Evolutionary conservation across 2,329 filamentous ascomycete species (phyloP), one percentile per base, ranked within the genome.

Genomic region (Ciborinia camelliae): DNA sequence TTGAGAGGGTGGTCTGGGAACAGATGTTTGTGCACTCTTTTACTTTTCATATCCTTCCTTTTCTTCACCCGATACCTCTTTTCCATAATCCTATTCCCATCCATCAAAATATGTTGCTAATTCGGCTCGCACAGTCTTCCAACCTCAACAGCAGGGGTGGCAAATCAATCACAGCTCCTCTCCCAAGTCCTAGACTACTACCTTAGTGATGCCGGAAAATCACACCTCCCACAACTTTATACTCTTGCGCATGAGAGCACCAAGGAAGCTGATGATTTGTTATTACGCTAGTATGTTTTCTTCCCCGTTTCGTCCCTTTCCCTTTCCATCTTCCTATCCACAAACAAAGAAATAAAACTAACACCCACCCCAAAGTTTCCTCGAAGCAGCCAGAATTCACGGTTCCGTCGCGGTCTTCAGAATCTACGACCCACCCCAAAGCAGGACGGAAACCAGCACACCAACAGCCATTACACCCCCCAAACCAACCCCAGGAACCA

Each of bases 141-240:
- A 0, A 86, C 86, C 0, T 85, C 86, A 0, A 82, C 82, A 4
- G 84, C 87, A 1, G 83, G 89, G 75, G 86, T 90, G 9, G 86
- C 90, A 1, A 90, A 86, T 71, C 88, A 92, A 74, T 86, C 84
- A 1, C 85, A 90, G 72, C 80, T 89, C 71, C 91, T 92, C 73
- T 85, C 88, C 1, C 88, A 90, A 77, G 81, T 89, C 2, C 79
- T 92, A 23, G 89, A 92, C 73, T 92, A 85, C 77, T 92, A 90
- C 73, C 81, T 92, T 6, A 83, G 84, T 0, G 77, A 83, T 39
- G n/a, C 45, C 5, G 84, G 85, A 69, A 76, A 79, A 63, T 69
- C 78, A 15, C 80, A 91, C 71, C 75, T 90, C 0, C 79, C 83
- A 0, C 84, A 86, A 51, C 81, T 93, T 63, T 82, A 88, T 69